A percentile compares a stretch with the other conserved stretches of the same genome.
phyloP scores from a whole-genome alignment of 1,284 basidiomycete species.

The Anthracocystis panici-leucophaei region DNA sequence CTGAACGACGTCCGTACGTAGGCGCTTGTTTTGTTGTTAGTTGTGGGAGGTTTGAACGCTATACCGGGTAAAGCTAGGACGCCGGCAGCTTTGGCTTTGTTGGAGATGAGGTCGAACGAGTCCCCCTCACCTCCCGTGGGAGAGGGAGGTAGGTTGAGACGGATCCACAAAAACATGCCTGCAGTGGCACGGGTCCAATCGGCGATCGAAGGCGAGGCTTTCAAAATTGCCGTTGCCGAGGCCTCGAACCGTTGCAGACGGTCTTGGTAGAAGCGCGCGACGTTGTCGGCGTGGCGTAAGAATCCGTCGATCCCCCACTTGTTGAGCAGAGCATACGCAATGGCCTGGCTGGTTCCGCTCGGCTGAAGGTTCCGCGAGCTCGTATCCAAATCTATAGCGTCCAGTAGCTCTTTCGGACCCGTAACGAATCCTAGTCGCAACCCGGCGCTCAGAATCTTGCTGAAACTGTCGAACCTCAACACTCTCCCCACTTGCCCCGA shows the following conservation, averaged over 20 bases:
- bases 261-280: conserved; percentile 81
- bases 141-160: conserved; percentile 60
- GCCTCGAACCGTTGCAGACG: conserved; percentile 38
- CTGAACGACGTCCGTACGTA: conserved; percentile 66
- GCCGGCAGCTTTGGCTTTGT: conserved; percentile 82
- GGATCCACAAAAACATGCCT: conserved; percentile 73
- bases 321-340: conserved; percentile 78
- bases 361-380: conserved; percentile 83
- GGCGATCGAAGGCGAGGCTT: conserved; percentile 38
- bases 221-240: conserved; percentile 22
- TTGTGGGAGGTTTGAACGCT: conserved; percentile 71
- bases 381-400: conserved; percentile 80
- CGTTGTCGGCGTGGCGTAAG: conserved; percentile 76
- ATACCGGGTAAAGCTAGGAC: conserved; percentile 85
- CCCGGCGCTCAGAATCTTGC: conserved; percentile 74
- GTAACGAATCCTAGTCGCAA: conserved; percentile 80
- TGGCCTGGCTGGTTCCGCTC: conserved; percentile 79
- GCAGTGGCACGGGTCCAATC: conserved; percentile 84
- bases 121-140: conserved; percentile 72
- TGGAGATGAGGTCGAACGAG: conserved; percentile 80
- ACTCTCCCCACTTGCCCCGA: conserved; percentile 58
- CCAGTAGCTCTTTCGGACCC: conserved; percentile 80
- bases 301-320: conserved; percentile 81
- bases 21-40: conserved; percentile 21
- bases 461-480: conserved; percentile 72